Evolutionary conservation across 2,329 filamentous ascomycete species (phyloP).

Genomic region (Apiospora arundinis): DNA sequence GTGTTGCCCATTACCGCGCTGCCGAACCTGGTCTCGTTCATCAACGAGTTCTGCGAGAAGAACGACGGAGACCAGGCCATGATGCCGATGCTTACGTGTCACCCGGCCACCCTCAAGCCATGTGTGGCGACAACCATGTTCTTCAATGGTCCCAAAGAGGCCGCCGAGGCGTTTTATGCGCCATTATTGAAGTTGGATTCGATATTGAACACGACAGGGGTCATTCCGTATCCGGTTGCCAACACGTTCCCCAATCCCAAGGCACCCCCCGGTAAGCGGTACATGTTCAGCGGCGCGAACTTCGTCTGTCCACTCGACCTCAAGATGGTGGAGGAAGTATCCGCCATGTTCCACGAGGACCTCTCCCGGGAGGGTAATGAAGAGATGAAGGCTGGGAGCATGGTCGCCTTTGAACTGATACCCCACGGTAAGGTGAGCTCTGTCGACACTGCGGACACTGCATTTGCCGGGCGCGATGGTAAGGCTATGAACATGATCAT

Average conservation of each 20-base stretch:
- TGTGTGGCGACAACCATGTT: conserved; percentile 22
- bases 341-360: conserved; percentile 35
- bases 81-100: conserved; percentile 27
- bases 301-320: conserved; percentile 49
- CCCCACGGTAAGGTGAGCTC: conserved; percentile 45
- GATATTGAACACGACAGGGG: conserved; percentile 20
- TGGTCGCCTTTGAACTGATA: conserved; percentile 49
- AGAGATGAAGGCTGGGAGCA: conserved; percentile 37
- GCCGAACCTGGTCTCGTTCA: conserved; percentile 38
- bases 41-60: conserved; percentile 37
- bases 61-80: conserved; percentile 31
- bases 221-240: conserved; percentile 32
- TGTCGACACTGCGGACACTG: conserved; percentile 45
- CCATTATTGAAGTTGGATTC: conserved; percentile 18
- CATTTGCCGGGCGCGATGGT: conserved; percentile 51
- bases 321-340: conserved; percentile 39
- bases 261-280: conserved; percentile 45
- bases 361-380: conserved; percentile 33
- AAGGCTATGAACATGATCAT: conserved; percentile 51
- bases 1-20: conserved; percentile 35
- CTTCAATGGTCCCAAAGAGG: conserved; percentile 22
- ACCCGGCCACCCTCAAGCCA: conserved; percentile 37
- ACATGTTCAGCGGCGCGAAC: conserved; percentile 50
- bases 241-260: conserved; percentile 48
- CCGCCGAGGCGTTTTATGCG: conserved; percentile 21